A percentile compares a stretch with the other conserved stretches of the same genome.
phyloP scores from a whole-genome alignment of 305 asterid species.

The Lippia alba region DNA sequence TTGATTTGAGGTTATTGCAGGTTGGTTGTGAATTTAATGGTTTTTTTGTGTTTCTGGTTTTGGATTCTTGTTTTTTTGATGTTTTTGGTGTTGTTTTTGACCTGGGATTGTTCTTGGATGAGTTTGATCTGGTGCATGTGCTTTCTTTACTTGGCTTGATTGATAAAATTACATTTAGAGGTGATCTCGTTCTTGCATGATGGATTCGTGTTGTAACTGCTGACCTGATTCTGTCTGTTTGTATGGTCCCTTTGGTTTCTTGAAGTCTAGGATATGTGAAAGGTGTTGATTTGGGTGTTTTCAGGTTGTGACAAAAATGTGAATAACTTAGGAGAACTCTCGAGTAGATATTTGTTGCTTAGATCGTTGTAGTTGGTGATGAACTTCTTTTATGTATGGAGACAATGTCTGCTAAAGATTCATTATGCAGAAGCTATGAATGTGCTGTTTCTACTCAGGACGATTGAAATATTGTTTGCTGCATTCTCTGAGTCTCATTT shows the following conservation, averaged over 20 bases:
- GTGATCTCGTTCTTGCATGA: slow-evolving; percentile 24
- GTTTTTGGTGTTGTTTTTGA: not conserved
- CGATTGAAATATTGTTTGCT: not conserved
- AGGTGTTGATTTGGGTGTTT: slow-evolving; percentile 2
- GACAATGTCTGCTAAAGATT: not conserved
- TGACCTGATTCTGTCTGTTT: not conserved
- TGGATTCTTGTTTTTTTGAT: not conserved
- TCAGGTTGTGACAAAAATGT: not conserved
- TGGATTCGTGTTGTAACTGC: not conserved
- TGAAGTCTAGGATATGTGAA: slow-evolving; percentile 18
- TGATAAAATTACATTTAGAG: slow-evolving; percentile 3
- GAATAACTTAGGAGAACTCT: not conserved
- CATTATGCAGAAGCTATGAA: not conserved
- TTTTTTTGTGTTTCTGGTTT: not conserved
- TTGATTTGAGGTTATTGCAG: slow-evolving; percentile 70
- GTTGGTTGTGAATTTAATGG: slow-evolving; percentile 43
- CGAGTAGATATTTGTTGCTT: not conserved
- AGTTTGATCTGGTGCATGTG: slow-evolving; percentile 31
- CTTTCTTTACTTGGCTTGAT: not conserved
- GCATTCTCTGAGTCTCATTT: not conserved
- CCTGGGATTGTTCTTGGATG: slow-evolving; percentile 12
- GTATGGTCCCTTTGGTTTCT: too few species aligned
- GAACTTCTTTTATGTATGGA: not conserved
- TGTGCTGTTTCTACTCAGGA: not conserved
- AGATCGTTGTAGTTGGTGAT: not conserved